Conservation (phyloP, 2,329 filamentous ascomycete genomes). For the Aspergillus tanneri region DNA sequence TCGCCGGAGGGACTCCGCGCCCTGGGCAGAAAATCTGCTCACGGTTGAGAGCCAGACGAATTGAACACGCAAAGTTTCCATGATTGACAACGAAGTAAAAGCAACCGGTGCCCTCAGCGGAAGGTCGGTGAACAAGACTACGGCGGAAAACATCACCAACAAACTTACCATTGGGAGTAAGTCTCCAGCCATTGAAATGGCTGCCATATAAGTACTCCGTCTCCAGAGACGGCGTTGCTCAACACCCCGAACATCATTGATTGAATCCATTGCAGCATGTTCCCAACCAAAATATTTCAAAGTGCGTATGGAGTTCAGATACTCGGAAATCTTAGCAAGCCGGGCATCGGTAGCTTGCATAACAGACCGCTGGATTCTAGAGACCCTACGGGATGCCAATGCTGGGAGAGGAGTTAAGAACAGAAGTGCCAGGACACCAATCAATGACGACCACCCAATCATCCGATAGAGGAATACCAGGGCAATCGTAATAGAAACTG, state of each 20-base stretch:
- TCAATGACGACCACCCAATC: constrained; percentile 56
- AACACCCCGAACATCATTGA: constrained; percentile 50
- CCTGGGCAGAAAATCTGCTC: constrained; percentile 45
- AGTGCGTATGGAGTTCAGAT: constrained; percentile 57
- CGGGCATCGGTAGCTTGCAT: constrained; percentile 57
- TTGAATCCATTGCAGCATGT: constrained; percentile 51
- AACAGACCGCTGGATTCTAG: constrained; percentile 52
- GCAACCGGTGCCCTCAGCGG: constrained; percentile 57
- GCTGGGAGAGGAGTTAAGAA: constrained; percentile 53
- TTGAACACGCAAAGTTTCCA: constrained; percentile 55
- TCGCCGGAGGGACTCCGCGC: constrained; percentile 51
- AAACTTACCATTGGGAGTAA: constrained; percentile 54
- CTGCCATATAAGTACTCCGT: constrained; percentile 46
- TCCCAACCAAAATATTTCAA: constrained; percentile 65
- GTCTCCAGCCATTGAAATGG: constrained; percentile 52
- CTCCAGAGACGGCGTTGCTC: constrained; percentile 59
- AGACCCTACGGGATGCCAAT: constrained; percentile 52
- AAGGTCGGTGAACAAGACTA: constrained; percentile 50
- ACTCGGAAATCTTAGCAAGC: constrained; percentile 59
- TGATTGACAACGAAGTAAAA: constrained; percentile 57
- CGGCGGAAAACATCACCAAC: constrained; percentile 55
- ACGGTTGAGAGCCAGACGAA: constrained; percentile 52
- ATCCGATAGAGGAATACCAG: constrained; percentile 56
- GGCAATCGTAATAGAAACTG: constrained; percentile 50
- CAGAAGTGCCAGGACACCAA: constrained; percentile 53